Percentiles rank a stretch among this genome's conserved stretches.
phyloP scores from a whole-genome alignment of 352 stramenopile genomes.

The Pythium graminicola region DNA sequence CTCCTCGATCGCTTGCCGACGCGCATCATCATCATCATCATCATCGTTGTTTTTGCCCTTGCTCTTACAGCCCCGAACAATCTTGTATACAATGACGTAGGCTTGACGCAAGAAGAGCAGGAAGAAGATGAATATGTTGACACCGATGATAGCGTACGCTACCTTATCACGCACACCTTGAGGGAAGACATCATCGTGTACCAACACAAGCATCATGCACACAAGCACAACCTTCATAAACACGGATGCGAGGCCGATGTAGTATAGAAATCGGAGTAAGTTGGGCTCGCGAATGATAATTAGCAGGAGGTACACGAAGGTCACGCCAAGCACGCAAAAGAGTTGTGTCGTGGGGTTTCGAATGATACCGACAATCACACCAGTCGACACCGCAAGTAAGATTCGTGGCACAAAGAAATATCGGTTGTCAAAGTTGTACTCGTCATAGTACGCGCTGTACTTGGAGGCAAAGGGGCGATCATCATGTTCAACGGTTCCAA shows the following conservation, averaged over 20 bases:
- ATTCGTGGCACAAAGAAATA: slow-evolving; percentile 85
- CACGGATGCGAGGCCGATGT: slow-evolving; percentile 67
- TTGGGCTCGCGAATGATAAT: slow-evolving; percentile 68
- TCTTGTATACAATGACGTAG: slow-evolving; percentile 72
- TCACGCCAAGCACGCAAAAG: slow-evolving; percentile 63
- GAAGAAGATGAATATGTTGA: slow-evolving; percentile 82
- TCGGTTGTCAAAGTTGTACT: slow-evolving; percentile 87
- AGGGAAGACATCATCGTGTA: slow-evolving; percentile 73
- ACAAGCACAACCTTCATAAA: slow-evolving; percentile 82
- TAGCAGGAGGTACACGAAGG: slow-evolving; percentile 62
- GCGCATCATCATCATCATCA: slow-evolving; percentile 17
- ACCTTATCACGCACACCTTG: slow-evolving; percentile 76
- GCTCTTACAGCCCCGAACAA: slow-evolving; percentile 34
- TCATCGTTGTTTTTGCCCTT: slow-evolving; percentile 19
- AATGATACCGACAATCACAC: slow-evolving; percentile 64
- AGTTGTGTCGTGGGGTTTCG: slow-evolving; percentile 62
- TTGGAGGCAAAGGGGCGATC: slow-evolving; percentile 70
- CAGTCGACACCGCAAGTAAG: slow-evolving; percentile 59
- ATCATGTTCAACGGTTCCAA: slow-evolving; percentile 72
- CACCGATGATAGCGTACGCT: slow-evolving; percentile 77
- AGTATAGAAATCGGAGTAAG: slow-evolving; percentile 76
- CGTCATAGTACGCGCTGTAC: slow-evolving; percentile 84
- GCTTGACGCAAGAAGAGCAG: slow-evolving; percentile 71
- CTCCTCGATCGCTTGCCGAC: slow-evolving; percentile 10
- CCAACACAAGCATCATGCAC: slow-evolving; percentile 73